phyloP scores from a whole-genome alignment of 371 early-diverging fungal genomes.

The Rhizopus sp. region DNA sequence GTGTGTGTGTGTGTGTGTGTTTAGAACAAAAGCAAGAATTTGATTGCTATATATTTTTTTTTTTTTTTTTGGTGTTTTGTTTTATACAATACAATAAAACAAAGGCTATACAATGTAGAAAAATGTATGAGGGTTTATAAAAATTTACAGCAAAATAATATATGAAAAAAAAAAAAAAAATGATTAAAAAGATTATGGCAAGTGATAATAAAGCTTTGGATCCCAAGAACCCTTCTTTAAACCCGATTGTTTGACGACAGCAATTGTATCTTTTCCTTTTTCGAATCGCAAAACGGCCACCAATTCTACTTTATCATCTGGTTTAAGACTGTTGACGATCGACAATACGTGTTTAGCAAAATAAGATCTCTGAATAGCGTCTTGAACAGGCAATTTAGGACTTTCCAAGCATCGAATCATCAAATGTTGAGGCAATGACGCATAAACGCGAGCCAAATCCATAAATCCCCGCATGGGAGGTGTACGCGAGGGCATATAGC shows the following conservation, averaged over 20 bases:
- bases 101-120: too few relatives aligned
- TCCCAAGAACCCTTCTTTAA: constrained; percentile 40
- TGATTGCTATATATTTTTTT: too few relatives aligned
- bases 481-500: constrained; percentile 38
- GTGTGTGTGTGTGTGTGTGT: too few relatives aligned
- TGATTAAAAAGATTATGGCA: background rate
- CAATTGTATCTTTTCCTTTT: constrained; percentile 23
- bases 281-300: constrained; percentile 35
- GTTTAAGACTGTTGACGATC: constrained; percentile 9
- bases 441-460: constrained; percentile 36
- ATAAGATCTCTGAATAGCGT: constrained; percentile 32
- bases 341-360: constrained; percentile 35
- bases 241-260: constrained; percentile 31
- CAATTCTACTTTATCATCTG: constrained; percentile 13
- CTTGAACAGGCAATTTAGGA: constrained; percentile 33
- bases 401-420: constrained; percentile 45
- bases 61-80: too few relatives aligned
- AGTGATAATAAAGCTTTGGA: constrained; percentile 25
- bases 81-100: too few relatives aligned
- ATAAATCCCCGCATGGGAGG: constrained; percentile 30
- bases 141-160: background rate
- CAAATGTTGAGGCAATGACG: constrained; percentile 35
- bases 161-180: too few relatives aligned
- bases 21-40: too few relatives aligned
- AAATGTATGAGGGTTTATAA: too few relatives aligned